Conservation (phyloP, 108 stramenopile species). For the Skeletonema grethae region DNA sequence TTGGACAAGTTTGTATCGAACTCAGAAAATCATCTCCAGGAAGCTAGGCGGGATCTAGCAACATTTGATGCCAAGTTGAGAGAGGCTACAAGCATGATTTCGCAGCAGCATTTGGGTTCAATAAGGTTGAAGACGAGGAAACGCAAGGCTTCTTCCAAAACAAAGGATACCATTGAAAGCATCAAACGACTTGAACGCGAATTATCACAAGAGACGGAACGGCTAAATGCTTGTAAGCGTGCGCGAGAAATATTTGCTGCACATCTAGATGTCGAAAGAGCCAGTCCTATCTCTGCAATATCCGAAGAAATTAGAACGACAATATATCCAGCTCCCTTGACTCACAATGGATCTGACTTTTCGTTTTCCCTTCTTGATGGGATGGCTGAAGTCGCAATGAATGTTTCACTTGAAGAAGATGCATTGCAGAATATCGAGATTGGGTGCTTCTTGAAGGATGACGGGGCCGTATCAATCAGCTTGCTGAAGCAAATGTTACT, state of each 20-base stretch:
- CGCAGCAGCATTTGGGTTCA: background rate
- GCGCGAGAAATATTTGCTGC: conserved; percentile 17
- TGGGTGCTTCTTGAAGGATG: conserved; percentile 47
- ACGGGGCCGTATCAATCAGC: conserved; percentile 17
- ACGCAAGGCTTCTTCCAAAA: background rate
- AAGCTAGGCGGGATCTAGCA: background rate
- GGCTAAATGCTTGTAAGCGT: conserved; percentile 20
- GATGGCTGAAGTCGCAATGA: conserved; percentile 38
- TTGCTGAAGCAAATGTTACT: conserved; percentile 38
- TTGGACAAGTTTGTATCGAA: background rate
- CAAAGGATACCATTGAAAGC: conserved; percentile 9
- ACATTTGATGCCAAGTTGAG: background rate
- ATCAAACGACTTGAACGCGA: conserved; percentile 34
- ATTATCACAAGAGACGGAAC: conserved; percentile 26
- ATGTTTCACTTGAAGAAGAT: conserved; percentile 13
- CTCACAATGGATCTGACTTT: conserved; percentile 25
- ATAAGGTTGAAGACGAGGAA: background rate
- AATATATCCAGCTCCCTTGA: conserved; percentile 3
- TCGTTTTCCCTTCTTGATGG: conserved; percentile 33
- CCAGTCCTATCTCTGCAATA: conserved; percentile 16
- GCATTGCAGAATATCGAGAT: conserved; percentile 3
- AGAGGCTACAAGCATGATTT: background rate
- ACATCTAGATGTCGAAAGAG: conserved; percentile 29
- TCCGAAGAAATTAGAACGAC: conserved; percentile 22
- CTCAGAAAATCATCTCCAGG: background rate